Evolutionary conservation across 352 stramenopile genomes (phyloP).

Genomic region (Globisporangium canariense): DNA sequence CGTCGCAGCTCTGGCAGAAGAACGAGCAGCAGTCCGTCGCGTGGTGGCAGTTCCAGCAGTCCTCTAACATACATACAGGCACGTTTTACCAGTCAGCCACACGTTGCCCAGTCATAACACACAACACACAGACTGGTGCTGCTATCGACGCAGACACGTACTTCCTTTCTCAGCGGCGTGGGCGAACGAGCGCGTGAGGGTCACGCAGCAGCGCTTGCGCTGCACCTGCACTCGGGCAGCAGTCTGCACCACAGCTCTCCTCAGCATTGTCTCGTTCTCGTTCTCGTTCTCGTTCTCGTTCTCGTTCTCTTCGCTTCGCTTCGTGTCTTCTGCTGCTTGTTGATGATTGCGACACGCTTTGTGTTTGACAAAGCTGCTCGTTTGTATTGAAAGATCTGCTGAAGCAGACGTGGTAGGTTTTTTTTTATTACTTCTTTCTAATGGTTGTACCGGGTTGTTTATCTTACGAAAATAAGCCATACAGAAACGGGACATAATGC

Average conservation of each 20-base stretch:
- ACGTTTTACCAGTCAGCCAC: neutral
- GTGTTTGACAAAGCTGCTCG: no score
- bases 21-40: slow-evolving; percentile 79
- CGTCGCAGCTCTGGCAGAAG: slow-evolving; percentile 77
- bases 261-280: slow-evolving; percentile 19
- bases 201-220: slow-evolving; percentile 11
- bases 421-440: no score
- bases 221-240: slow-evolving; percentile 17
- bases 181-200: slow-evolving; percentile 19
- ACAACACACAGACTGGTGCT: neutral
- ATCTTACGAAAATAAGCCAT: no score
- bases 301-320: neutral
- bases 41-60: slow-evolving; percentile 85
- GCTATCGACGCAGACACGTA: slow-evolving; percentile 1
- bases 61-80: slow-evolving; percentile 15
- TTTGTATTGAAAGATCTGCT: no score
- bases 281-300: no score
- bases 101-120: neutral
- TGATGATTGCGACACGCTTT: no score
- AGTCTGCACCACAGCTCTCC: slow-evolving; percentile 31
- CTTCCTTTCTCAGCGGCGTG: slow-evolving; percentile 26
- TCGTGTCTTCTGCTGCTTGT: no score
- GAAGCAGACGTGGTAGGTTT: no score
- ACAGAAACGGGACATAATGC: no score
- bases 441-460: no score